Base-by-base conservation (phyloP, 2,329 filamentous ascomycete species). In the Botrytis medusae region DNA sequence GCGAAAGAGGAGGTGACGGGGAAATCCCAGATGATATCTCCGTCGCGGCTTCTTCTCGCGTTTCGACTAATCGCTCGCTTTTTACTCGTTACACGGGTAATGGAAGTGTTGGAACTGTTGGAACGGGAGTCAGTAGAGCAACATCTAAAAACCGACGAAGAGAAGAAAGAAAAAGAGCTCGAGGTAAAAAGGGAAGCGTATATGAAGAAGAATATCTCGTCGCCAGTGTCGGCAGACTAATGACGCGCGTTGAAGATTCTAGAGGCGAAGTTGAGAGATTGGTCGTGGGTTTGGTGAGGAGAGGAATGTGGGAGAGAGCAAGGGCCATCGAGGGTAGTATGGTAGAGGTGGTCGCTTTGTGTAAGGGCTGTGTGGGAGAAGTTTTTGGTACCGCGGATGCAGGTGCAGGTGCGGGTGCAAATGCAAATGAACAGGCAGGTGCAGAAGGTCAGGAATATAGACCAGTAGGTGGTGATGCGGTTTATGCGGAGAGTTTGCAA, bases 121-220 rank as follows among this genome's bases (percentile, higher is more conserved):
- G 90, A 32, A 95, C 92, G 20, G 89, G 90, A 44, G 90, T 92
- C 3, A 93, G 90, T 68, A 88, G 94, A 20, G 92, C 92, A 74
- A 97, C 94, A 59, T 92, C 90, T 80, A 97, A 96, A 86, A 98
- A 97, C 80, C 90, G 94, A 70, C 87, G 92, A 37, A 88, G 94
- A 32, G 96, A 99, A 83, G 96, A 99, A 85, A 90, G 97, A 82
- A 99, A 99, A 87, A 90, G 95, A 25, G 96, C 96, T 0, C 87
- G 94, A 12, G 96, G 96, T 37, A 95, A 97, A 82, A 98, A 98
- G 85, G 96, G 96, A 18, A 97, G 93, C 25, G 93, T 99, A 8
- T 99, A 99, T 82, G 96, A 99, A 82, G 95, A 98, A 81, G 96
- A 98, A 82, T 99, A 99, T 82, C 88, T 99, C 8, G 91, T 97